Conservation (phyloP, 495 filamentous ascomycete species). For the Friedmanniomyces simplex region DNA sequence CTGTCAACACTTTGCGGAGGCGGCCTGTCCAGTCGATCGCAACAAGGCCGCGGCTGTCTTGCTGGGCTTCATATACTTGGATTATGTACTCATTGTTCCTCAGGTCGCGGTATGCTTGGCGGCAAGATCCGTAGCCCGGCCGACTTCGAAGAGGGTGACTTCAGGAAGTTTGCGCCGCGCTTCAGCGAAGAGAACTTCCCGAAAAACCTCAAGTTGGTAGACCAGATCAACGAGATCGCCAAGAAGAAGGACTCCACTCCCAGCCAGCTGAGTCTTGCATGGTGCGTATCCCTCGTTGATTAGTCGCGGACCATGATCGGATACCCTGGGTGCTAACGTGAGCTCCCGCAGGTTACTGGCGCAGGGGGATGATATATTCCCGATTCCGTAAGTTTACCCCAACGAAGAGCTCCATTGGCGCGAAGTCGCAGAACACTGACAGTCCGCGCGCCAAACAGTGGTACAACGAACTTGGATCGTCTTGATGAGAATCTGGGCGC, state of each 20-base stretch:
- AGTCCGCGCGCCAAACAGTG: slow-evolving; percentile 30
- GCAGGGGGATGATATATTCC: slow-evolving; percentile 46
- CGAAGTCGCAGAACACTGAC: slow-evolving; percentile 8
- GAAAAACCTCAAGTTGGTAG: slow-evolving; percentile 44
- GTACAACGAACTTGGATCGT: slow-evolving; percentile 25
- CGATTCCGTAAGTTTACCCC: background rate
- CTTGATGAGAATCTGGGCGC: slow-evolving; percentile 30
- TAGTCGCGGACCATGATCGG: background rate
- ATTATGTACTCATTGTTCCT: slow-evolving; percentile 1
- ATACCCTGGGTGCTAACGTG: background rate
- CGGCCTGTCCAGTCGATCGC: too few relatives aligned
- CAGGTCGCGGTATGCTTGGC: slow-evolving; percentile 48
- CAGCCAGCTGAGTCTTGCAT: slow-evolving; percentile 45
- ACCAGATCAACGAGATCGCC: slow-evolving; percentile 38
- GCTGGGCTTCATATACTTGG: too few relatives aligned
- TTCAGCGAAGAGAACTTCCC: slow-evolving; percentile 44
- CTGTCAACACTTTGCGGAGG: background rate
- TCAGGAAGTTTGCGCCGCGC: slow-evolving; percentile 32
- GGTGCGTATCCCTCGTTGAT: slow-evolving; percentile 32
- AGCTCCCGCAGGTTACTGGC: background rate
- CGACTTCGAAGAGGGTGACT: slow-evolving; percentile 39
- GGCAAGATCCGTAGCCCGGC: slow-evolving; percentile 36
- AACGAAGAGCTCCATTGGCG: too few relatives aligned
- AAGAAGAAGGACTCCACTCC: slow-evolving; percentile 38
- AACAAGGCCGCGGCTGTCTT: too few relatives aligned